Evolutionary conservation across 768 basidiomycete genomes (phyloP).

Genomic region (Boletus barrowsii): DNA sequence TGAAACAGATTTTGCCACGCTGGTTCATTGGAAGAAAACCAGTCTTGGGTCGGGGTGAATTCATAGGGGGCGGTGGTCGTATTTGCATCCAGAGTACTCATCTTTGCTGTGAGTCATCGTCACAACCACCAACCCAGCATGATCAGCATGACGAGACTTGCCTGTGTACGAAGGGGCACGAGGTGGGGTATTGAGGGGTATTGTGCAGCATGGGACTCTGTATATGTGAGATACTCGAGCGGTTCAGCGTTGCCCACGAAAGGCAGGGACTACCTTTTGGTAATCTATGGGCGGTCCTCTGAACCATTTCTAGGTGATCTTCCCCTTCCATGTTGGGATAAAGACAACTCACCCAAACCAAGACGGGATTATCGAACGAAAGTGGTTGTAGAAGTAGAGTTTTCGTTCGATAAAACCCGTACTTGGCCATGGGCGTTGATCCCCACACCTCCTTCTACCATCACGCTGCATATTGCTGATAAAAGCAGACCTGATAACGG

Average conservation of each 20-base stretch:
- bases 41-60: constrained; percentile 56
- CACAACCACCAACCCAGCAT: not conserved
- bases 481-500: not conserved
- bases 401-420: not conserved
- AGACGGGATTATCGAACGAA: not conserved
- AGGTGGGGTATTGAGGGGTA: not conserved
- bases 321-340: not conserved
- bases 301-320: constrained; percentile 8
- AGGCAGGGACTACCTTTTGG: constrained; percentile 9
- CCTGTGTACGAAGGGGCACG: not conserved
- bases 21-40: constrained; percentile 48
- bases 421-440: constrained; percentile 3
- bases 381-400: not conserved
- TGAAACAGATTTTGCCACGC: constrained; percentile 44
- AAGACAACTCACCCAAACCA: not conserved
- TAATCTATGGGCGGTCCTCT: not conserved
- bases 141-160: not conserved
- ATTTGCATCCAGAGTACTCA: constrained; percentile 7
- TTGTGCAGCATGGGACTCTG: not conserved
- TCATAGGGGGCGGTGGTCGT: constrained; percentile 22
- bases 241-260: not conserved
- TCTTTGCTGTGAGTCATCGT: constrained; percentile 11
- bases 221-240: constrained; percentile 19
- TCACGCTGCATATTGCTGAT: not conserved
- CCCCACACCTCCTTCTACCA: not conserved